Evolutionary conservation across 371 early-diverging fungal genomes (phyloP).

Genomic region (Mucor piriformis): DNA sequence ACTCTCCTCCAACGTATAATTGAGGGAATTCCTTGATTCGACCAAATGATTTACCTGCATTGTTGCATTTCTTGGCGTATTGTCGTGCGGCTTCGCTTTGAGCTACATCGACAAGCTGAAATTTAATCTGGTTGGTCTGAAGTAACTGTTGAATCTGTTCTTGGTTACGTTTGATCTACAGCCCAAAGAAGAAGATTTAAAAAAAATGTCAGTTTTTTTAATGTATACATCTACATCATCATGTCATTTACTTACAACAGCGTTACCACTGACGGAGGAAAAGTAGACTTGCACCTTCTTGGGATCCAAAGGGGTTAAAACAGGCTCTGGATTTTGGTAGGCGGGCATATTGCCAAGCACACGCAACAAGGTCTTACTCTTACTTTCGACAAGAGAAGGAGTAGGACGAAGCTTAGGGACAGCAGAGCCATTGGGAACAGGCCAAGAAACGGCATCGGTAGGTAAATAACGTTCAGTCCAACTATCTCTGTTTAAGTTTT

Average conservation of each 20-base stretch:
- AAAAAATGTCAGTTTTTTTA: too few relatives aligned
- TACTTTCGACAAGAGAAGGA: slow-evolving; percentile 26
- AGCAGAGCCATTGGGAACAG: slow-evolving; percentile 22
- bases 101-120: slow-evolving; percentile 49
- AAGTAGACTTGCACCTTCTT: slow-evolving; percentile 49
- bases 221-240: too few relatives aligned
- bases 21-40: slow-evolving; percentile 45
- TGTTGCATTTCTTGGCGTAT: slow-evolving; percentile 44
- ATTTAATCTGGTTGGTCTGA: slow-evolving; percentile 29
- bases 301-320: slow-evolving; percentile 41
- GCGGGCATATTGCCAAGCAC: slow-evolving; percentile 27
- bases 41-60: slow-evolving; percentile 33
- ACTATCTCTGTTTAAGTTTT: slow-evolving; percentile 25
- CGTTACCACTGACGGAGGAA: slow-evolving; percentile 47
- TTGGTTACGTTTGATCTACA: slow-evolving; percentile 53
- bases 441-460: slow-evolving; percentile 50
- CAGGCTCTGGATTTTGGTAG: slow-evolving; percentile 32
- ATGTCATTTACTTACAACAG: slow-evolving; percentile 39
- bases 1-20: slow-evolving; percentile 48
- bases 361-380: slow-evolving; percentile 30
- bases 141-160: slow-evolving; percentile 48
- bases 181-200: too few relatives aligned
- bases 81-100: slow-evolving; percentile 47
- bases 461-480: slow-evolving; percentile 45
- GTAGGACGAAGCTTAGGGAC: slow-evolving; percentile 23